These are phyloP conservation scores for Millerago galiae DNA, from an alignment of 805 yeast genomes.

Conservation along the genomic window DNA sequence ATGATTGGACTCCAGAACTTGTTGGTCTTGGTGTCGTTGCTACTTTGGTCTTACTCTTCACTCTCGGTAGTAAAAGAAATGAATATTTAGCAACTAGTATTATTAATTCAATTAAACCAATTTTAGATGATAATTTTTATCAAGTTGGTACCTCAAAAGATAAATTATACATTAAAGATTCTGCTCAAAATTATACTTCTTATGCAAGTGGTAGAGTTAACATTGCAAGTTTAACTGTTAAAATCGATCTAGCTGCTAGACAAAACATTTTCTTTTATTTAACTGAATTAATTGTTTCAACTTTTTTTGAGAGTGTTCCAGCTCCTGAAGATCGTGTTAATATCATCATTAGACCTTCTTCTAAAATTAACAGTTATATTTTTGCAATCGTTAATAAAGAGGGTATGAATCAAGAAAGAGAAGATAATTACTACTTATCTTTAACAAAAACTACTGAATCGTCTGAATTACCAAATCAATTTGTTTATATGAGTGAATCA, in stretches of 20 bases:
- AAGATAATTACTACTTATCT: conserved; percentile 72
- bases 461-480: conserved; percentile 59
- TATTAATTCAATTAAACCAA: conserved; percentile 43
- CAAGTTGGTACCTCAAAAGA: conserved; percentile 60
- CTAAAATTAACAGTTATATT: conserved; percentile 46
- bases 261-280: conserved; percentile 67
- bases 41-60: conserved; percentile 43
- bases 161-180: conserved; percentile 51
- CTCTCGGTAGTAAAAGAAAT: conserved; percentile 57
- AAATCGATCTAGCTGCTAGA: conserved; percentile 66
- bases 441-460: conserved; percentile 79
- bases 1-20: conserved; percentile 76
- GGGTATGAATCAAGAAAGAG: conserved; percentile 72
- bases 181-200: conserved; percentile 47
- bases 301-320: conserved; percentile 49
- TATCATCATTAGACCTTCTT: conserved; percentile 50
- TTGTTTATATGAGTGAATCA: conserved; percentile 85
- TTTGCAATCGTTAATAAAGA: conserved; percentile 82
- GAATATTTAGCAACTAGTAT: conserved; percentile 45
- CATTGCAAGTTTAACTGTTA: conserved; percentile 55
- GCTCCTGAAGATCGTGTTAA: conserved; percentile 55
- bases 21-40: conserved; percentile 46
- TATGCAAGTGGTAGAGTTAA: conserved; percentile 89
- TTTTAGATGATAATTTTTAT: conserved; percentile 61
- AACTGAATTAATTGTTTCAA: conserved; percentile 55